Evolutionary conservation across 2,329 filamentous ascomycete species (phyloP).

Genomic region (Colletotrichum nymphaeae): DNA sequence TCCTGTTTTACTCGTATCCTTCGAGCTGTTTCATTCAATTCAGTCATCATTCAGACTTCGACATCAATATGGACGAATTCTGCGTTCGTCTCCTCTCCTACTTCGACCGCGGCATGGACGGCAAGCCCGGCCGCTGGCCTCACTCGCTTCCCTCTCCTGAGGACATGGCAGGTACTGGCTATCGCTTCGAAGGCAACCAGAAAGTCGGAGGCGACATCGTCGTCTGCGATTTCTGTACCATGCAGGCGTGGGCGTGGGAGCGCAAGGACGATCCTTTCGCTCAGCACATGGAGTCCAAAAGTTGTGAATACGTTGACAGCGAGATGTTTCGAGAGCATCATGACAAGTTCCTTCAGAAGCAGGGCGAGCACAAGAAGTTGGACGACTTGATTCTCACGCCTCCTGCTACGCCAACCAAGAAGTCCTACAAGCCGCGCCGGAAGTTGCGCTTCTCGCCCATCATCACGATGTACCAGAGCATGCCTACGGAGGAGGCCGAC

Average conservation of each 20-base stretch:
- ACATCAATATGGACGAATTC: constrained; percentile 6
- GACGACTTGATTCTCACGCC: background rate
- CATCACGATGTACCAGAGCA: too few relatives aligned
- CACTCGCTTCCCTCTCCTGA: background rate
- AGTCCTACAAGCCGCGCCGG: background rate
- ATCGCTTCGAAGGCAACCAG: background rate
- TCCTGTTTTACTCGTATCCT: background rate
- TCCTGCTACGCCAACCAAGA: background rate
- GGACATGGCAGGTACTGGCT: constrained; percentile 22
- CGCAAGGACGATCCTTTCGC: constrained; percentile 13
- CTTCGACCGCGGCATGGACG: background rate
- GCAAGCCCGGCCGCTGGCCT: constrained; percentile 13
- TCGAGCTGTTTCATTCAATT: too few relatives aligned
- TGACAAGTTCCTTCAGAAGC: background rate
- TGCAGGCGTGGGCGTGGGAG: constrained; percentile 25
- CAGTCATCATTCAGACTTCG: too few relatives aligned
- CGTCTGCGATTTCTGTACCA: background rate
- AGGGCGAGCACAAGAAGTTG: too few relatives aligned
- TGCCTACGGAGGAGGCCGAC: background rate
- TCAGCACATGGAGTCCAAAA: background rate
- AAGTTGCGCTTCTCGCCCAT: background rate
- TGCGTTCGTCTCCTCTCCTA: constrained; percentile 11
- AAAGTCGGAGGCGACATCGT: background rate
- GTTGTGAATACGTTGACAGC: background rate
- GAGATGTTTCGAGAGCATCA: background rate